phyloP scores from a whole-genome alignment of 768 basidiomycete genomes.

The Cytidiella melzeri region DNA sequence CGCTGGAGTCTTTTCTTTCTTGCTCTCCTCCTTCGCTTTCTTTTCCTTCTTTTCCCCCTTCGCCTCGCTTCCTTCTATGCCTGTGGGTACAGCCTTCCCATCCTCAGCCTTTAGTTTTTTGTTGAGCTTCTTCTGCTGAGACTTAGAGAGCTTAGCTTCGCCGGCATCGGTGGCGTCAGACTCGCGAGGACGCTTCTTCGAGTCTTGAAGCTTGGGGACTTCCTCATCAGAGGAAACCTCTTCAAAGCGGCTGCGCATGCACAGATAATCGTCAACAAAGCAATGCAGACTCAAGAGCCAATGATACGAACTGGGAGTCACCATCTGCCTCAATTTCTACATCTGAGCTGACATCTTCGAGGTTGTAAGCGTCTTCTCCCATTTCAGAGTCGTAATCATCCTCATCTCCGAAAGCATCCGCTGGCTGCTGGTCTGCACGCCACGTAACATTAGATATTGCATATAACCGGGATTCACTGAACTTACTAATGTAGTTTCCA shows the following conservation, averaged over 20 bases:
- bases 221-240: slow-evolving; percentile 44
- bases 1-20: slow-evolving; percentile 24
- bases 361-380: slow-evolving; percentile 17
- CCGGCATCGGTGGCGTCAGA: slow-evolving; percentile 43
- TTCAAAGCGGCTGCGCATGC: slow-evolving; percentile 57
- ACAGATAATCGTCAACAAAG: too few species aligned
- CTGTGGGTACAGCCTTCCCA: slow-evolving; percentile 36
- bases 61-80: slow-evolving; percentile 16
- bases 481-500: slow-evolving; percentile 14
- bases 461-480: slow-evolving; percentile 58
- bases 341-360: slow-evolving; percentile 13
- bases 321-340: slow-evolving; percentile 12
- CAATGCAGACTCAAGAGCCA: neutral
- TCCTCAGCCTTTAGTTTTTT: slow-evolving; percentile 73
- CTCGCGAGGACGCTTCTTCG: slow-evolving; percentile 67
- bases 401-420: slow-evolving; percentile 9
- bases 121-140: slow-evolving; percentile 59
- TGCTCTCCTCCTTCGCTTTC: slow-evolving; percentile 28
- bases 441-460: slow-evolving; percentile 31
- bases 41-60: slow-evolving; percentile 29
- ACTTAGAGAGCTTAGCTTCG: slow-evolving; percentile 39
- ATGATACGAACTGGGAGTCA: slow-evolving; percentile 35
- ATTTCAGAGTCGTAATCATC: slow-evolving; percentile 33
- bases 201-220: slow-evolving; percentile 20
- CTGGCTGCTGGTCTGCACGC: slow-evolving; percentile 48